phyloP scores from a whole-genome alignment of 768 basidiomycete species.

The Tephrocybe rancida region DNA sequence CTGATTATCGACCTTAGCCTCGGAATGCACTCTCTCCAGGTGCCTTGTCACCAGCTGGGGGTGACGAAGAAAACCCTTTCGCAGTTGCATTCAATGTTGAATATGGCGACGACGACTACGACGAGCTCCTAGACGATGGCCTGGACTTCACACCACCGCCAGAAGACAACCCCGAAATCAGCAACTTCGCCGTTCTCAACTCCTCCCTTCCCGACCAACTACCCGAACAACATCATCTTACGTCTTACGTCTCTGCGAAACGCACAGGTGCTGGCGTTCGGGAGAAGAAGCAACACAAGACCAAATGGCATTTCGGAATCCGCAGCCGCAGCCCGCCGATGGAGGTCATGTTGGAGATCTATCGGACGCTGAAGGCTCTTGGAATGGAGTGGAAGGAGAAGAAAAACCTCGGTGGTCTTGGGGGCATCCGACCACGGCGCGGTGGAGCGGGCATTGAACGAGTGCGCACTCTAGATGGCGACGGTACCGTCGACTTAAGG shows the following conservation, averaged over 20 bases:
- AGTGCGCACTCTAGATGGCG: conserved; percentile 61
- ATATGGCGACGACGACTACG: conserved; percentile 53
- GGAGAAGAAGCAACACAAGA: conserved; percentile 75
- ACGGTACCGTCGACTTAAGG: conserved; percentile 62
- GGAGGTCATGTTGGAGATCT: conserved; percentile 99
- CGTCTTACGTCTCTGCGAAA: conserved; percentile 65
- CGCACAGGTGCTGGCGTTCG: conserved; percentile 38
- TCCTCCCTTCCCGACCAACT: conserved; percentile 76
- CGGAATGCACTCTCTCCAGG: conserved; percentile 69
- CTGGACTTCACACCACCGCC: conserved; percentile 31
- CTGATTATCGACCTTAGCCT: conserved; percentile 43
- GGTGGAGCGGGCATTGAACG: conserved; percentile 56
- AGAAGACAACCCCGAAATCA: conserved; percentile 41
- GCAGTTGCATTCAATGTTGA: conserved; percentile 72
- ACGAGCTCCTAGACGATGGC: conserved; percentile 37
- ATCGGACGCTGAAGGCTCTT: conserved; percentile 84
- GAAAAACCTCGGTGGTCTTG: conserved; percentile 72
- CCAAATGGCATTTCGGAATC: conserved; percentile 98
- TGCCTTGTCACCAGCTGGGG: conserved; percentile 63
- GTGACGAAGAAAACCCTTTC: conserved; percentile 75
- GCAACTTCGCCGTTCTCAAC: conserved; percentile 87
- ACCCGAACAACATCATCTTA: conserved; percentile 66
- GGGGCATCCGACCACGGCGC: conserved; percentile 46
- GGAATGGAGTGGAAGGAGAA: conserved; percentile 99
- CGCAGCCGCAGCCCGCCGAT: conserved; percentile 92